Evolutionary conservation across 306 rosid species (phyloP).

Genomic region (Casuarina equisetifolia): DNA sequence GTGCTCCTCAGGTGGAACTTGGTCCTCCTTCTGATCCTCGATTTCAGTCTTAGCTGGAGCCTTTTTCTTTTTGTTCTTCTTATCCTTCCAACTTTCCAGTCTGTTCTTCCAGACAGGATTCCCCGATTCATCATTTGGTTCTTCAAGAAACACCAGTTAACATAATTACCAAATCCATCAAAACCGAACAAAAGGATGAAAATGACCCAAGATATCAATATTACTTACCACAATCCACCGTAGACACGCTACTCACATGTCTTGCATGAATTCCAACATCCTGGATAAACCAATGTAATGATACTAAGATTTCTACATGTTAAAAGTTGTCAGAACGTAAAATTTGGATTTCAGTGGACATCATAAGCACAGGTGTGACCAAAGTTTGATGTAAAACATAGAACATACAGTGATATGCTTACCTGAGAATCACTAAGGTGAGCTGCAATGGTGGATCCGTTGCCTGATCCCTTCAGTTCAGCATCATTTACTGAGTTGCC

Average conservation of each 20-base stretch:
- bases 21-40: conserved; percentile 53
- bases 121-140: conserved; percentile 74
- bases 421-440: conserved; percentile 65
- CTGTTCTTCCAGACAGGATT: conserved; percentile 99
- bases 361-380: background rate
- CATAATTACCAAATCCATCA: conserved; percentile 15
- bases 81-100: conserved; percentile 98
- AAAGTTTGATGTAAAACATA: background rate
- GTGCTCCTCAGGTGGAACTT: conserved; percentile 75
- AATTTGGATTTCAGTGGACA: background rate
- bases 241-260: conserved; percentile 84
- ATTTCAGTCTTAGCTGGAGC: conserved; percentile 49
- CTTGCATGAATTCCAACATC: conserved; percentile 91
- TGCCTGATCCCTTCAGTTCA: conserved; percentile 44
- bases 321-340: background rate
- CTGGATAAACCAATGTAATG: conserved; percentile 37
- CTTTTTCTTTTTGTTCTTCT: conserved; percentile 85
- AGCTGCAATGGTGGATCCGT: conserved; percentile 53
- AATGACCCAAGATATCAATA: conserved; percentile 13
- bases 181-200: conserved; percentile 18
- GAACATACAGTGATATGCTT: conserved; percentile 2
- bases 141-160: conserved; percentile 49
- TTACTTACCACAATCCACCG: conserved; percentile 79
- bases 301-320: conserved; percentile 7
- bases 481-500: conserved; percentile 44